A percentile compares a stretch with the other conserved stretches of the same genome.
phyloP scores from a whole-genome alignment of 2,329 filamentous ascomycete species.

The Fusarium nygamai region DNA sequence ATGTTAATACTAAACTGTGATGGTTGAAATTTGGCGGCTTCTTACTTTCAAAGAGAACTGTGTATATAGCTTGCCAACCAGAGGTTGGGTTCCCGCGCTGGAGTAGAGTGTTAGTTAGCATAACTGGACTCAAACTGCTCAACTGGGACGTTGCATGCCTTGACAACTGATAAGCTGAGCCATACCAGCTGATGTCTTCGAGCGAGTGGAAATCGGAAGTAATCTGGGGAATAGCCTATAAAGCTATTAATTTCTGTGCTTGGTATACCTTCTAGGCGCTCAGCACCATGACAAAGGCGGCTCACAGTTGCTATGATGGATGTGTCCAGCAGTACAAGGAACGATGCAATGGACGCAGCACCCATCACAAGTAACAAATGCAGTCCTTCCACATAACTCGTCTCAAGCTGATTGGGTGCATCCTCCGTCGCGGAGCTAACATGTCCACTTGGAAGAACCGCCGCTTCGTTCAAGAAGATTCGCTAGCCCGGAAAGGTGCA shows the following conservation, averaged over 20 bases:
- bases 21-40: neutral
- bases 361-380: neutral
- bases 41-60: neutral
- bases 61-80: neutral
- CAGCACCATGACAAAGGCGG: neutral
- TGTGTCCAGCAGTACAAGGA: neutral
- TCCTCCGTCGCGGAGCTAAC: neutral
- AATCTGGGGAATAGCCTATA: neutral
- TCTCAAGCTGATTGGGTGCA: neutral
- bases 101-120: neutral
- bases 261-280: neutral
- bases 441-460: neutral
- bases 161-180: neutral
- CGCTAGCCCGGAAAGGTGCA: no score
- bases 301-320: neutral
- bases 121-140: neutral
- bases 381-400: neutral
- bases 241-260: neutral
- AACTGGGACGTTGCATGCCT: neutral
- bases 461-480: no score
- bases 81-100: neutral
- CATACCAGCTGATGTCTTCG: neutral
- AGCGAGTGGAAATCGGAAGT: neutral
- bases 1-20: rapidly evolving
- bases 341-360: neutral